Evolutionary conservation across 768 basidiomycete genomes (phyloP).

Genomic region (Russula abietina): DNA sequence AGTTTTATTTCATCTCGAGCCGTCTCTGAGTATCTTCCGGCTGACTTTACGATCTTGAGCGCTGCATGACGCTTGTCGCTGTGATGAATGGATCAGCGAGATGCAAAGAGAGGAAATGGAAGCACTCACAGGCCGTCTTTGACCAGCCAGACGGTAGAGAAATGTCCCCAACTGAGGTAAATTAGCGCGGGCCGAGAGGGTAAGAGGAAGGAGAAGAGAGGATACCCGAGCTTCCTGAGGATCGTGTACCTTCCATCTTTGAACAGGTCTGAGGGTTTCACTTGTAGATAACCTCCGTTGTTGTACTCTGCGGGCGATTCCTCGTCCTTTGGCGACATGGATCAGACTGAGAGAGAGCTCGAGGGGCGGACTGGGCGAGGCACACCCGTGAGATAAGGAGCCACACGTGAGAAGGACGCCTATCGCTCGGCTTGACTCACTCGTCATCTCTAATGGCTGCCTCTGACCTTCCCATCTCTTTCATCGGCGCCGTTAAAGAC

Average conservation of each 20-base stretch:
- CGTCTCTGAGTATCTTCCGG: conserved; percentile 91
- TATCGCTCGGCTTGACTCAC: neutral
- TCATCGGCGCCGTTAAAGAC: conserved; percentile 79
- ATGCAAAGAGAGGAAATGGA: conserved; percentile 5
- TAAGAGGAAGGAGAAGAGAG: conserved; percentile 19
- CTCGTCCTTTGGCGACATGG: conserved; percentile 60
- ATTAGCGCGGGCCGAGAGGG: conserved; percentile 7
- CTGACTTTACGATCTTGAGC: conserved; percentile 93
- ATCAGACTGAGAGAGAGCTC: too few relatives aligned
- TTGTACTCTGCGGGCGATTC: conserved; percentile 83
- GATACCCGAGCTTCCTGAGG: conserved; percentile 83
- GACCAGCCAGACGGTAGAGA: conserved; percentile 91
- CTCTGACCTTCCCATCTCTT: conserved; percentile 26
- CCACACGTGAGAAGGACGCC: neutral
- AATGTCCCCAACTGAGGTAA: conserved; percentile 81
- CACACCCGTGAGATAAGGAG: neutral
- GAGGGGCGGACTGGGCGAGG: conserved; percentile 46
- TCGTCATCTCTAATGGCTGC: neutral
- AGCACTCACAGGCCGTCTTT: conserved; percentile 63
- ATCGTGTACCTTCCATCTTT: conserved; percentile 79
- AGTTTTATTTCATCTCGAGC: conserved; percentile 96
- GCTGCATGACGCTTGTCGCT: conserved; percentile 78
- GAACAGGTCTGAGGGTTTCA: conserved; percentile 69
- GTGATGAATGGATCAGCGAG: neutral
- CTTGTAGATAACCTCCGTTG: conserved; percentile 64